phyloP scores from a whole-genome alignment of 768 basidiomycete species.

The Boletus reticulatus region DNA sequence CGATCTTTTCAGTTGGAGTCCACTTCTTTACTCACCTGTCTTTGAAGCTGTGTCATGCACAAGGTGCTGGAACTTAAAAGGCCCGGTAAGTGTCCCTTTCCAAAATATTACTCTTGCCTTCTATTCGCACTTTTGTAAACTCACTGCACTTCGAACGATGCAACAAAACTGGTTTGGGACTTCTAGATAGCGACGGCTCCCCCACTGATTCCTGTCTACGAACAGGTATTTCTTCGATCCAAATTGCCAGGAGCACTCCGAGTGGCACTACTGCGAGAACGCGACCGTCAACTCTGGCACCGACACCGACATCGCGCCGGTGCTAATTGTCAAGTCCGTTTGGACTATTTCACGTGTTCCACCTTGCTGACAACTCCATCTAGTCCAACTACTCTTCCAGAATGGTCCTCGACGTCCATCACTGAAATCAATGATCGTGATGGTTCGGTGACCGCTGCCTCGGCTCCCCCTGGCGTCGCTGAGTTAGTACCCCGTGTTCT shows the following conservation, averaged over 20 bases:
- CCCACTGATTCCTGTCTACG: background rate
- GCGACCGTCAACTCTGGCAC: background rate
- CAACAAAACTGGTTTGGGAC: conserved; percentile 6
- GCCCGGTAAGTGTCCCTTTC: background rate
- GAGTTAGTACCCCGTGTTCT: conserved; percentile 11
- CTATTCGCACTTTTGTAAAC: background rate
- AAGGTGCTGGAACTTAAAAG: conserved; percentile 8
- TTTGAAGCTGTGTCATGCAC: conserved; percentile 12
- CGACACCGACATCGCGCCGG: background rate
- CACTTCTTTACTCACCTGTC: background rate
- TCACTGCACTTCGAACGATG: conserved; percentile 6
- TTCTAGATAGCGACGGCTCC: background rate
- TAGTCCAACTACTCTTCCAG: background rate
- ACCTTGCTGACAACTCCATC: conserved; percentile 2
- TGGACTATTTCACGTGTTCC: background rate
- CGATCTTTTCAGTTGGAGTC: background rate
- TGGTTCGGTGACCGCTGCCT: background rate
- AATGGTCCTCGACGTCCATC: background rate
- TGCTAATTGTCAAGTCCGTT: conserved; percentile 7
- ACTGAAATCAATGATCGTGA: background rate
- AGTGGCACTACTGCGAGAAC: background rate
- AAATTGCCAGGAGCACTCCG: background rate
- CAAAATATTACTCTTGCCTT: background rate
- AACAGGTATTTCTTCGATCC: background rate
- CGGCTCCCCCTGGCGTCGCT: background rate